Conservation (phyloP, 2,329 filamentous ascomycete genomes). For the Sodiomyces alkalinus region DNA sequence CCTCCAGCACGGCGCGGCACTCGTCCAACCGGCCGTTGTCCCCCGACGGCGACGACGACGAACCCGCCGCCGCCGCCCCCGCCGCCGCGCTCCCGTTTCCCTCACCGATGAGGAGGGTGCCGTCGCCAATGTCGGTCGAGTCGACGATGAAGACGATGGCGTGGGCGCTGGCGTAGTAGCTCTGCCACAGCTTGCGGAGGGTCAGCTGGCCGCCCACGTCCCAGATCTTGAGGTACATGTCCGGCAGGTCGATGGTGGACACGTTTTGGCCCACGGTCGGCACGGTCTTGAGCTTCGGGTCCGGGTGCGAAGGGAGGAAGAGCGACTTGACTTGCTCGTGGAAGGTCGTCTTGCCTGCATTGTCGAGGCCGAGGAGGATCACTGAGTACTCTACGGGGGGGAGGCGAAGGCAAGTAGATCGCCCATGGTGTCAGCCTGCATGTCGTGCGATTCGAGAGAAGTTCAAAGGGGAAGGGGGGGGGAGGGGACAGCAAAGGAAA, state of each 20-base stretch:
- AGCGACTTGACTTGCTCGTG: slow-evolving; percentile 91
- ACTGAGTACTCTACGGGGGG: slow-evolving; percentile 74
- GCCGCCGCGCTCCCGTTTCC: slow-evolving; percentile 4
- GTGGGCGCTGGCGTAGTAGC: slow-evolving; percentile 86
- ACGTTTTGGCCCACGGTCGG: slow-evolving; percentile 97
- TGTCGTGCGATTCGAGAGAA: slow-evolving; percentile 2
- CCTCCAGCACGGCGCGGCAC: slow-evolving; percentile 78
- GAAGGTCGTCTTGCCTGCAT: slow-evolving; percentile 95
- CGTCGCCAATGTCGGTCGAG: slow-evolving; percentile 82
- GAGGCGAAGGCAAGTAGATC: no score
- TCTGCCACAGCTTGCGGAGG: slow-evolving; percentile 84
- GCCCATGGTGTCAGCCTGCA: slow-evolving; percentile 2
- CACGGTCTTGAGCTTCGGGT: slow-evolving; percentile 68
- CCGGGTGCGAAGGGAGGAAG: slow-evolving; percentile 49
- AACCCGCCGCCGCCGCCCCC: slow-evolving; percentile 11
- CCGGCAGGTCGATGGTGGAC: slow-evolving; percentile 73
- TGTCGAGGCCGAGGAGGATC: slow-evolving; percentile 91
- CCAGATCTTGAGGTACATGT: slow-evolving; percentile 98
- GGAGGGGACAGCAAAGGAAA: slow-evolving; percentile 4
- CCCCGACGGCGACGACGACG: no score
- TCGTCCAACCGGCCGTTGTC: slow-evolving; percentile 57
- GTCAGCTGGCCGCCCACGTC: slow-evolving; percentile 90
- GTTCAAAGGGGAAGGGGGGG: slow-evolving; percentile 4
- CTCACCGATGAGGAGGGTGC: slow-evolving; percentile 35
- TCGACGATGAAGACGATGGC: slow-evolving; percentile 98